phyloP scores from a whole-genome alignment of 2,329 filamentous ascomycete species.

The Botrytis elliptica region DNA sequence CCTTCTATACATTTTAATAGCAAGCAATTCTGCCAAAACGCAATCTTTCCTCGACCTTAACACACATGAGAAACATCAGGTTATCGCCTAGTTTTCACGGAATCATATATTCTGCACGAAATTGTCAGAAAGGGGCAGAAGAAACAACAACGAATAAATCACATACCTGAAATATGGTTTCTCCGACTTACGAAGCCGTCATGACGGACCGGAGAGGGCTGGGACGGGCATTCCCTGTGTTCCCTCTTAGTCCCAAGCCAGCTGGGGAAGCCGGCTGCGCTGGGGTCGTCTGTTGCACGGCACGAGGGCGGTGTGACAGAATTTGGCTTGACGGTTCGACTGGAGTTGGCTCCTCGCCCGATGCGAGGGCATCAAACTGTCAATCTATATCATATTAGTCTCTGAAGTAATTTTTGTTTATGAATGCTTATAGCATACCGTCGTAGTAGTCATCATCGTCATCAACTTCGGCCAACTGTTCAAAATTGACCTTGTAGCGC shows the following conservation, averaged over 20 bases:
- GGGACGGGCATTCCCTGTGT: constrained; percentile 51
- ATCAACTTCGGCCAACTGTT: constrained; percentile 88
- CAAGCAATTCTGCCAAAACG: constrained; percentile 22
- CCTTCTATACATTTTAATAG: constrained; percentile 8
- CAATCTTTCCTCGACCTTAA: constrained; percentile 21
- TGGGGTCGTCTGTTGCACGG: constrained; percentile 45
- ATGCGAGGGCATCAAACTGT: constrained; percentile 84
- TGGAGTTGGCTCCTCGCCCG: constrained; percentile 81
- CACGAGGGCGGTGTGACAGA: constrained; percentile 46
- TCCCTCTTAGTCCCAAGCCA: constrained; percentile 41
- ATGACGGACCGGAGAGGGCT: constrained; percentile 69
- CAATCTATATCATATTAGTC: constrained; percentile 59
- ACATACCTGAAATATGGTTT: constrained; percentile 24
- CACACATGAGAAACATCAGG: constrained; percentile 22
- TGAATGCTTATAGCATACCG: constrained; percentile 43
- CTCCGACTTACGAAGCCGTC: constrained; percentile 47
- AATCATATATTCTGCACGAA: constrained; percentile 13
- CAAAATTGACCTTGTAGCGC: constrained; percentile 99
- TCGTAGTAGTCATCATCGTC: constrained; percentile 94
- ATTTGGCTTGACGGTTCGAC: constrained; percentile 47
- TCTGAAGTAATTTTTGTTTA: constrained; percentile 20
- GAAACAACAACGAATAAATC: neutral
- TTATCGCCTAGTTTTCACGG: constrained; percentile 20
- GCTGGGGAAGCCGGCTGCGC: constrained; percentile 40
- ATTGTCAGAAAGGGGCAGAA: neutral